Evolutionary conservation across 305 asterid genomes (phyloP).

Genomic region (Rubia tinctorum): DNA sequence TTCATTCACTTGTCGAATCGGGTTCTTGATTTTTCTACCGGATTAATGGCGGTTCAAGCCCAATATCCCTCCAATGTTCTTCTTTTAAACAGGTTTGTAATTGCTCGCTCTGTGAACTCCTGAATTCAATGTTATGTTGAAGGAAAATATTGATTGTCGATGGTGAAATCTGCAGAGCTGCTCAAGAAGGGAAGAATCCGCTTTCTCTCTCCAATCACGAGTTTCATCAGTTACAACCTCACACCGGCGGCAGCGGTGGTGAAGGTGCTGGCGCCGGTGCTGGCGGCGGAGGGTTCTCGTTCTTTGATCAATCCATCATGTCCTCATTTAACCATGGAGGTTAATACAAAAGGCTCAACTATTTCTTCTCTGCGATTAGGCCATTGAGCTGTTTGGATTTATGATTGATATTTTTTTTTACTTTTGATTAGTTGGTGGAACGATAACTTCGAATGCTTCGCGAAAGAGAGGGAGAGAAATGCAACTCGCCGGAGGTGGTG

Average conservation of each 20-base stretch:
- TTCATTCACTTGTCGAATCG: not conserved
- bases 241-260: conserved; percentile 11
- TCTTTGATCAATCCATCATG: conserved; percentile 32
- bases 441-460: conserved; percentile 25
- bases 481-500: conserved; percentile 6
- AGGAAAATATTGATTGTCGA: not conserved
- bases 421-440: conserved; percentile 7
- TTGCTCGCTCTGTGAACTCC: not conserved
- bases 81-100: conserved; percentile 28
- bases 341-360: not conserved
- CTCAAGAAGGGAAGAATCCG: conserved; percentile 33
- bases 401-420: not conserved
- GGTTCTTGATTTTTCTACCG: not conserved
- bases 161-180: conserved; percentile 23
- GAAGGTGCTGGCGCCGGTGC: conserved; percentile 12
- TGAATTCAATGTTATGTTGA: not conserved
- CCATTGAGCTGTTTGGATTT: not conserved
- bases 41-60: conserved; percentile 46
- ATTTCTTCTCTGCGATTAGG: not conserved
- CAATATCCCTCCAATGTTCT: conserved; percentile 40
- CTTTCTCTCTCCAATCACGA: conserved; percentile 14
- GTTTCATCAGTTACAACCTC: conserved; percentile 24
- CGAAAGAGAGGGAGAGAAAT: conserved; percentile 34
- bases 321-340: conserved; percentile 36
- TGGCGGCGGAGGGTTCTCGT: conserved; percentile 19